A percentile compares a stretch with the other conserved stretches of the same genome.
Conservation (phyloP, 2,329 filamentous ascomycete species). For the Fusarium subglutinans region DNA sequence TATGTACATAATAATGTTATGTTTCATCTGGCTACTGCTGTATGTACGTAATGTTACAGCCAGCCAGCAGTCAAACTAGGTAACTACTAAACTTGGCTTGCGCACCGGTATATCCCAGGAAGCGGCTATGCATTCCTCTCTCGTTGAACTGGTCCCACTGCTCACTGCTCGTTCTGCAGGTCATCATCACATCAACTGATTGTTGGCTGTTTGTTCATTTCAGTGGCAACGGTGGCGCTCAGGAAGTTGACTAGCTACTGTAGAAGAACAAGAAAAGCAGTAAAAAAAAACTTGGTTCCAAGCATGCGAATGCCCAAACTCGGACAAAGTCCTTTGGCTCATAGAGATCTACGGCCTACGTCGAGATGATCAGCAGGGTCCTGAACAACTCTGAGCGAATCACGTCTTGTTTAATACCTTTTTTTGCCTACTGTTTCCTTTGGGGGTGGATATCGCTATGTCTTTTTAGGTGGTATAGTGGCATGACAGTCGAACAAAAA, state of each 20-base stretch:
- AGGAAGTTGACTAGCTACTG: slow-evolving; percentile 1
- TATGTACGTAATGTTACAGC: slow-evolving; percentile 13
- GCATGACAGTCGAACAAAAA: slow-evolving; percentile 16
- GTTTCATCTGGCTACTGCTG: slow-evolving; percentile 17
- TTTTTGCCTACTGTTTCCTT: not conserved
- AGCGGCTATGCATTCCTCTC: slow-evolving; percentile 25
- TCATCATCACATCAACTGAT: slow-evolving; percentile 16
- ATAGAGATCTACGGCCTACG: slow-evolving; percentile 33
- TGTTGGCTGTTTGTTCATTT: not conserved
- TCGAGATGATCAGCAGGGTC: slow-evolving; percentile 38
- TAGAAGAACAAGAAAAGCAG: not conserved
- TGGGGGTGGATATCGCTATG: slow-evolving; percentile 3
- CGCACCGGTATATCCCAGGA: not conserved
- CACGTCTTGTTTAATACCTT: slow-evolving; percentile 1
- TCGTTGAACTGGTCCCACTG: slow-evolving; percentile 6
- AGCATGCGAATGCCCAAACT: slow-evolving; percentile 2
- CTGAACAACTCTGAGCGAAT: slow-evolving; percentile 20
- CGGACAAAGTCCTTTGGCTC: slow-evolving; percentile 16
- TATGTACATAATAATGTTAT: not conserved
- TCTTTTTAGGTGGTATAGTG: slow-evolving; percentile 19
- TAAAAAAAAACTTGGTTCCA: slow-evolving; percentile 29
- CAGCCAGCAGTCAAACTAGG: not conserved
- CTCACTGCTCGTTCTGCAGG: slow-evolving; percentile 12
- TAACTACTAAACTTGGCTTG: not conserved
- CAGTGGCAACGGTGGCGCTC: slow-evolving; percentile 30